Evolutionary conservation across 805 yeast species (phyloP).

Genomic region (Candida namnaoensis): DNA sequence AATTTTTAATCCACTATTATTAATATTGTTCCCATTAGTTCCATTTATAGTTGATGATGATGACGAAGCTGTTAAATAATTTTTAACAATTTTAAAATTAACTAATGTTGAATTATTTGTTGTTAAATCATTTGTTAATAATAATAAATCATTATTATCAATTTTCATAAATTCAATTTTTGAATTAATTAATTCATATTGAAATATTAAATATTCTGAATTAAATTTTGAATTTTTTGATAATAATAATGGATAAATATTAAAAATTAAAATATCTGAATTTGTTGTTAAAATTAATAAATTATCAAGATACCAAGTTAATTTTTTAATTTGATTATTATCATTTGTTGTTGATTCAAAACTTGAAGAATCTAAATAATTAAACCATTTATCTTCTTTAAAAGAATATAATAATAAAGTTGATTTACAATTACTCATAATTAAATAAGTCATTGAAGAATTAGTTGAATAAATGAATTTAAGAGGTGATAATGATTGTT

Average conservation of each 20-base stretch:
- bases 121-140: conserved; percentile 10
- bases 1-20: too few relatives aligned
- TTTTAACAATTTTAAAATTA: too few relatives aligned
- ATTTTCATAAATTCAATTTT: conserved; percentile 11
- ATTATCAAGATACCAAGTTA: conserved; percentile 13
- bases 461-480: conserved; percentile 14
- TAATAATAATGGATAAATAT: too few relatives aligned
- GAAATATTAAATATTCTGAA: conserved; percentile 17
- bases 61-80: too few relatives aligned
- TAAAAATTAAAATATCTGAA: conserved; percentile 16
- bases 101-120: too few relatives aligned
- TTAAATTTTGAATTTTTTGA: too few relatives aligned
- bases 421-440: conserved; percentile 11
- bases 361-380: conserved; percentile 16
- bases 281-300: conserved; percentile 11
- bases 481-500: too few relatives aligned
- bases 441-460: conserved; percentile 12
- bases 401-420: conserved; percentile 14
- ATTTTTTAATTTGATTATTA: too few relatives aligned
- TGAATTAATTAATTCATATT: conserved; percentile 15
- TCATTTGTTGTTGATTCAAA: too few relatives aligned
- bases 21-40: too few relatives aligned
- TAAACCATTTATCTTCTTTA: conserved; percentile 15
- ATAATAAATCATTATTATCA: conserved; percentile 12
- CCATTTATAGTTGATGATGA: too few relatives aligned